phyloP scores from a whole-genome alignment of 2,329 filamentous ascomycete genomes.

The Xenoacremonium recifei region DNA sequence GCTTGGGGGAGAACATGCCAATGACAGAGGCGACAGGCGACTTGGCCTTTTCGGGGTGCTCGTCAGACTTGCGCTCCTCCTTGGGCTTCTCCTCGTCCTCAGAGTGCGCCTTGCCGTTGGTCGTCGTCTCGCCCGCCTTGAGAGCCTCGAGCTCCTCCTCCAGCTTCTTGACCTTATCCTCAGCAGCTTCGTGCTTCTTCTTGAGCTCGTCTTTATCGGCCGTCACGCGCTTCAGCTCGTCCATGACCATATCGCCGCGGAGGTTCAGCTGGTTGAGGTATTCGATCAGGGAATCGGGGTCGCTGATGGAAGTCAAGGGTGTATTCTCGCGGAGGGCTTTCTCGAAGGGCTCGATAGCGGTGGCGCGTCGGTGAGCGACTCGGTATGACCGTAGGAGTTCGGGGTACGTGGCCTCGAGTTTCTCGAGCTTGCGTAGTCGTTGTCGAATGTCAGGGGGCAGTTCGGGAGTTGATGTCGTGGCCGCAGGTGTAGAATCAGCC shows the following conservation, averaged over 20 bases:
- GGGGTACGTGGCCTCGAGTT: constrained; percentile 82
- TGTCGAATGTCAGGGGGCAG: constrained; percentile 72
- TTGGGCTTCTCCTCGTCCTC: constrained; percentile 21
- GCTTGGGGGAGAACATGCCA: constrained; percentile 48
- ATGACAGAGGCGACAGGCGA: constrained; percentile 49
- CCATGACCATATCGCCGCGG: constrained; percentile 89
- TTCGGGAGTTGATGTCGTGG: constrained; percentile 38
- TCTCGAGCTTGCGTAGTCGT: constrained; percentile 83
- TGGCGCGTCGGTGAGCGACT: constrained; percentile 82
- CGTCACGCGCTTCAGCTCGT: constrained; percentile 85
- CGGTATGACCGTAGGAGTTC: constrained; percentile 90
- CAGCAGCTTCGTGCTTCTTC: constrained; percentile 68
- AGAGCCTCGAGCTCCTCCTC: constrained; percentile 61
- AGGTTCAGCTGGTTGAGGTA: constrained; percentile 85
- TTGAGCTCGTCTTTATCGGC: constrained; percentile 78
- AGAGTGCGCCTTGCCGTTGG: constrained; percentile 30
- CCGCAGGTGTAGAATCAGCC: constrained; percentile 5
- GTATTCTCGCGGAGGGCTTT: constrained; percentile 88
- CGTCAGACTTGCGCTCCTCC: constrained; percentile 30
- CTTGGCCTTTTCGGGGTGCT: constrained; percentile 33
- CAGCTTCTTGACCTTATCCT: constrained; percentile 60
- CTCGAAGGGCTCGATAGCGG: constrained; percentile 91
- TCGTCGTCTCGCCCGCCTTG: constrained; percentile 29
- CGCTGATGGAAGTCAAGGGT: constrained; percentile 81
- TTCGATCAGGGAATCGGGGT: constrained; percentile 81